These are phyloP conservation scores for Pilobolus umbonatus DNA, from an alignment of 192 early-diverging fungal genomes.

Conservation along the genomic window DNA sequence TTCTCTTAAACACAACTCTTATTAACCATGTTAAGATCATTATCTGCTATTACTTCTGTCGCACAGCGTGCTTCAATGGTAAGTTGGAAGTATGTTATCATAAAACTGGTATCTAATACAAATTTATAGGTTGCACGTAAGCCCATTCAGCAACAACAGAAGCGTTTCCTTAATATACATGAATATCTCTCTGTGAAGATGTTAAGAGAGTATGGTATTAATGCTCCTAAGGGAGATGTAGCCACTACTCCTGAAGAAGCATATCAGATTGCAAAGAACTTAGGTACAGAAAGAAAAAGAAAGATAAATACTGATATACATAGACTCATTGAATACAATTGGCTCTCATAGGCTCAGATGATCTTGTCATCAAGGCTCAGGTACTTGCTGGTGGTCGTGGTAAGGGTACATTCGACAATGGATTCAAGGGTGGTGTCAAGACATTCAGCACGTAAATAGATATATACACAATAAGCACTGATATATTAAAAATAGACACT, in stretches of 20 bases:
- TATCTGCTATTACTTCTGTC: conserved; percentile 22
- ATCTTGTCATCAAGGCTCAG: conserved; percentile 45
- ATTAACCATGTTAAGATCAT: conserved; percentile 28
- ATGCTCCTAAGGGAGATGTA: conserved; percentile 82
- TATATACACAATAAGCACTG: background rate
- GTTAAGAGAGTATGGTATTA: conserved; percentile 86
- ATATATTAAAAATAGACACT: background rate
- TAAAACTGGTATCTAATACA: background rate
- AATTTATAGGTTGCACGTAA: conserved; percentile 20
- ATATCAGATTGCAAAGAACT: conserved; percentile 72
- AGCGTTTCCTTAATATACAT: conserved; percentile 93
- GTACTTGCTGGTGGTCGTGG: conserved; percentile 98
- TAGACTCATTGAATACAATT: too few relatives aligned
- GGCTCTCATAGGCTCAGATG: conserved; percentile 26
- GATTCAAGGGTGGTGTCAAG: conserved; percentile 95
- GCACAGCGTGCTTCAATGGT: conserved; percentile 26
- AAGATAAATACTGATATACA: too few relatives aligned
- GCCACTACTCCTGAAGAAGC: conserved; percentile 88
- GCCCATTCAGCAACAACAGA: conserved; percentile 46
- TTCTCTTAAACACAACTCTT: background rate
- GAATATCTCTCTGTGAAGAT: conserved; percentile 96
- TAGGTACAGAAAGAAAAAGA: too few relatives aligned
- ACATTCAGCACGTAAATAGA: conserved; percentile 80
- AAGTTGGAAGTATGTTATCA: conserved; percentile 3
- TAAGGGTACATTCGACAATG: conserved; percentile 94